Evolutionary conservation across 768 basidiomycete species (phyloP), one percentile per base, ranked within the genome.

Genomic region (Leccinum pellstonianum): DNA sequence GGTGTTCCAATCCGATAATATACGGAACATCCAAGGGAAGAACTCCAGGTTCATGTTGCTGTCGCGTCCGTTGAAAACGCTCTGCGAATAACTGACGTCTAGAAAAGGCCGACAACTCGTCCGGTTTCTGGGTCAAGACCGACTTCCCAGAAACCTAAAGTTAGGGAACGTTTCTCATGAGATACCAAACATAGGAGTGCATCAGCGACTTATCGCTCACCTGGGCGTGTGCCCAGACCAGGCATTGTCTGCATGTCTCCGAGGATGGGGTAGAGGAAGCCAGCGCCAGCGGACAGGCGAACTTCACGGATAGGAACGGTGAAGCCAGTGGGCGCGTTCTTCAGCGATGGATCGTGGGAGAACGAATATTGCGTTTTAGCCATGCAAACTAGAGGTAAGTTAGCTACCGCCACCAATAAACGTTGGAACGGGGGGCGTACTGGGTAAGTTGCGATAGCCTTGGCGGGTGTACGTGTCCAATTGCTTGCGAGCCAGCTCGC

Each of bases 171-270:
- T 47, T 8, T 58, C 51, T n/a, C 48, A 57, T 64, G 57, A 67
- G 63, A 56, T 62, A 8, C 41, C 21, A 33, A 31, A 37, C 25
- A 57, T 37, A 46, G 58, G 57, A 52, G 54, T 4, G 25, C 4
- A 29, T 29, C 23, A 11, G 21, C 4, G 23, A 11, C 38, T 46
- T 61, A 52, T 64, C 35, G 60, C 77, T 65, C 59, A 86, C 90
- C 92, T 73, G 94, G 94, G 61, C 94, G 86, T 60, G 93, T 97
- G 25, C 88, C 92, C 46, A 97, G 83, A 65, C 95, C 96, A 48
- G 96, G 96, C 93, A 99, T 96, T 57, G 95, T 98, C 73, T 93
- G 90, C 92, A 99, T 98, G 73, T 95, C 93, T 41, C 91, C 93
- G n/a, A 91, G 81, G 62, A 98, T 83, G 23, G 96, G 95, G 75